Base-by-base conservation (phyloP, 2,329 filamentous ascomycete species). In the Periconia sp. region DNA sequence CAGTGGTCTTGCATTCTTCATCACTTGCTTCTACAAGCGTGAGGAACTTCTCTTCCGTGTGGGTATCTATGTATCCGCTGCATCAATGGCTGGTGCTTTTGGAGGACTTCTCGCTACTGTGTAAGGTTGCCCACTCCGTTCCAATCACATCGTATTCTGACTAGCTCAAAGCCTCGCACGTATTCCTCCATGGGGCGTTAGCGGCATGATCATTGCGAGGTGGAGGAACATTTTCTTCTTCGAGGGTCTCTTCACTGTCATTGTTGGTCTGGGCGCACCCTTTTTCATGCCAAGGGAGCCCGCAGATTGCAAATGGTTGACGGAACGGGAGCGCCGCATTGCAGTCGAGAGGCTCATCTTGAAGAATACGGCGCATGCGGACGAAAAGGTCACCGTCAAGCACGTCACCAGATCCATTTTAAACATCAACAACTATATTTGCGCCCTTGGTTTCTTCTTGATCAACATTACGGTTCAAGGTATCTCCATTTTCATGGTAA, bases 381-480 rank as follows among this genome's bases (percentile, higher is more conserved):
- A 78, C 47, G 79, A 82, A 64, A 74, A 77, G 47, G 79, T 84
- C 11, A 73, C 76, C 47, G 53, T 71, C 50, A 68, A 70, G n/a
- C 79, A 85, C 57, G 61, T 85, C 43, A 81, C 78, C 70, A 70
- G 75, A 30, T 80, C 81, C 3, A 63, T 85, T 17, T 60, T 79
- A 47, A 83, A 82, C 70, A 77, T 85, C 63, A 83, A 84, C 70
- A 85, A 83, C 72, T 81, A 82, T 63, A 80, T 83, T 41, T 85
- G 82, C 64, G 82, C 81, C 1, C 63, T 79, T 6, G 82, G 82
- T 7, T 85, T 85, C 74, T 83, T 85, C 71, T 74, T 79, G 61
- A 81, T 84, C 73, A 85, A 85, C 69, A 80, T 85, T 61, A 84
- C 82, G 1, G 82, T 86, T 2, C 82, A 85, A 53, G 70, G 71